Evolutionary conservation across 768 basidiomycete species (phyloP), one percentile per base, ranked within the genome.

Genomic region (Pleurotus cornucopiae): DNA sequence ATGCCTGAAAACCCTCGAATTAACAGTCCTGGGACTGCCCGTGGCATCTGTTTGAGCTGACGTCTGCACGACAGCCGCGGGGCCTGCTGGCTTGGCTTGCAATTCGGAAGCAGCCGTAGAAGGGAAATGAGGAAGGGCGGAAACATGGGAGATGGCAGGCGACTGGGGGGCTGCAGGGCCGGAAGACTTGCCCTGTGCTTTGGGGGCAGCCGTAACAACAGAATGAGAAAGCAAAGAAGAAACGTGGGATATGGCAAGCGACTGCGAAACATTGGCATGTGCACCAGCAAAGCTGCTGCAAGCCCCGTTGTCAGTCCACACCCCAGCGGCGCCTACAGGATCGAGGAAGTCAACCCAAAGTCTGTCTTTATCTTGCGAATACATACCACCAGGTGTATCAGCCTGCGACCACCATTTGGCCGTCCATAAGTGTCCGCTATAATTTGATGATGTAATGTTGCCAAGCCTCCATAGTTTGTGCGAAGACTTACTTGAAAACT

Each of bases 401-500:
- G 64, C 62, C 43, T 78, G 66, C 7, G 68, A 71, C 81, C 82
- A 82, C 72, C 73, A 78, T 52, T 71, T 63, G 3, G 80, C 79
- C 1, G 69, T 74, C 80, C 80, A 83, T 7, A 80, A 67, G 57
- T 79, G 65, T 9, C 78, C 76, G 53, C 80, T 80, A 47, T 18
- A 26, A 7, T 26, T 30, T 12, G 34, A 14, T 37, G 9, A 34
- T 46, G 2, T 34, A 34, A 34, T 34, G 7, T 34, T 62, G 16
- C 38, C 37, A 30, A 39, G 40, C 21, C 3, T 12, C n/a, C 16
- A 18, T 26, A 4, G 37, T n/a, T 30, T 23, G 21, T 39, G 16
- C 25, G 7, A 16, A 14, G 21, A 56, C 76, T 54, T 49, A 79
- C 78, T 66, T 59, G 63, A 75, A 80, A 14, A 66, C 68, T 14